Evolutionary conservation across 176 grass and related monocot species (phyloP).

Genomic region (Hsuehochloa calcarea): DNA sequence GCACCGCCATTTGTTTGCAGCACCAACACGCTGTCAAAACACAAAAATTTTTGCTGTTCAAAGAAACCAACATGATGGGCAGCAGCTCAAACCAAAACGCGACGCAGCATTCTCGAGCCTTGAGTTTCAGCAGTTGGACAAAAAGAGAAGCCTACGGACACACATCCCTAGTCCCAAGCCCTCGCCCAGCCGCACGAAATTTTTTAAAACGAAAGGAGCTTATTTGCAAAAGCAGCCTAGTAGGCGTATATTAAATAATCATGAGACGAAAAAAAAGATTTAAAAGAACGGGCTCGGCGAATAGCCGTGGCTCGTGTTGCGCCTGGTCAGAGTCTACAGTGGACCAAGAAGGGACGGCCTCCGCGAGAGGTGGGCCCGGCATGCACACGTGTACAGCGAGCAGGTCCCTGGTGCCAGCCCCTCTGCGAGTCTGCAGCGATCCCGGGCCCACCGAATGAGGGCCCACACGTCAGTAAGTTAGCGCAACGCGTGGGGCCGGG

Average conservation of each 20-base stretch:
- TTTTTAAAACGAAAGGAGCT: neutral
- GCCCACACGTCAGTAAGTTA: neutral
- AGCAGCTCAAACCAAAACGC: neutral
- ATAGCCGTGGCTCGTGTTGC: neutral
- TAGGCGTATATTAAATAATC: neutral
- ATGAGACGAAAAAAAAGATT: too few species aligned
- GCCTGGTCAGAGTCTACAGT: conserved; percentile 3
- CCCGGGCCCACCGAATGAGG: neutral
- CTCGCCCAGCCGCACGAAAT: neutral
- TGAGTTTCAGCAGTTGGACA: conserved; percentile 20
- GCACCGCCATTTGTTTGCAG: neutral
- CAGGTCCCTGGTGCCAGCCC: neutral
- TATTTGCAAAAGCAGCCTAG: conserved; percentile 16
- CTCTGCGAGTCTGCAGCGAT: too few species aligned
- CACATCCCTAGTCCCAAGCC: neutral
- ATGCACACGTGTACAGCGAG: neutral
- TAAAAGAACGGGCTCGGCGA: neutral
- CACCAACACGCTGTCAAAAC: neutral
- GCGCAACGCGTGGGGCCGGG: neutral
- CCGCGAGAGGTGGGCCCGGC: neutral
- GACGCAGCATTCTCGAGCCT: neutral
- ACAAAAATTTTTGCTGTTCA: neutral
- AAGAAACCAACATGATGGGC: neutral
- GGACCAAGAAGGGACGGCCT: neutral
- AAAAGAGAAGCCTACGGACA: conserved; percentile 36